A percentile compares a stretch with the other conserved stretches of the same genome.
Evolutionary conservation across 2,329 filamentous ascomycete species (phyloP).

Genomic region (Periconia sp.): DNA sequence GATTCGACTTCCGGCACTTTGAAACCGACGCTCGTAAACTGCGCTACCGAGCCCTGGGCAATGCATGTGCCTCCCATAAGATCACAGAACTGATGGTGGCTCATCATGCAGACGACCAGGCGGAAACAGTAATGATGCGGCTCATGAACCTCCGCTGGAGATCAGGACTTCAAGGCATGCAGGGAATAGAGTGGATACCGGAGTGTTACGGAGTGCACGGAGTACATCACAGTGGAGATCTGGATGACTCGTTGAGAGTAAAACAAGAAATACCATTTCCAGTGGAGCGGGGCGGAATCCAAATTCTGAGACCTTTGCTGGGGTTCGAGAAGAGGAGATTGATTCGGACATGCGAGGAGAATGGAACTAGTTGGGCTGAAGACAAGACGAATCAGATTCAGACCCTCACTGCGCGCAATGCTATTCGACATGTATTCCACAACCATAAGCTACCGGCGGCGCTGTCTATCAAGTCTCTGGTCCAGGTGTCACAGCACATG

Average conservation of each 20-base stretch:
- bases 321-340: conserved; percentile 74
- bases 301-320: conserved; percentile 72
- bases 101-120: conserved; percentile 89
- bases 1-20: conserved; percentile 65
- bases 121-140: conserved; percentile 87
- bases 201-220: conserved; percentile 80
- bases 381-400: conserved; percentile 82
- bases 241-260: neutral
- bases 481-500: conserved; percentile 56
- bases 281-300: conserved; percentile 70
- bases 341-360: conserved; percentile 74
- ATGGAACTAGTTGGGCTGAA: conserved; percentile 76
- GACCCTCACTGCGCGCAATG: conserved; percentile 80
- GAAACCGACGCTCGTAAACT: conserved; percentile 77
- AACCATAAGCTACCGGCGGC: conserved; percentile 70
- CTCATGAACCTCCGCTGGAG: conserved; percentile 70
- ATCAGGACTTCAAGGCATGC: conserved; percentile 77
- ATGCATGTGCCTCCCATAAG: conserved; percentile 58
- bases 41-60: conserved; percentile 75
- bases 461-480: conserved; percentile 65
- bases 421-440: conserved; percentile 71
- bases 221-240: conserved; percentile 56
- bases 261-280: conserved; percentile 32
- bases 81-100: conserved; percentile 74
- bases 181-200: conserved; percentile 71